Evolutionary conservation across 352 stramenopile species (phyloP).

Genomic region (Globisporangium alternatum): DNA sequence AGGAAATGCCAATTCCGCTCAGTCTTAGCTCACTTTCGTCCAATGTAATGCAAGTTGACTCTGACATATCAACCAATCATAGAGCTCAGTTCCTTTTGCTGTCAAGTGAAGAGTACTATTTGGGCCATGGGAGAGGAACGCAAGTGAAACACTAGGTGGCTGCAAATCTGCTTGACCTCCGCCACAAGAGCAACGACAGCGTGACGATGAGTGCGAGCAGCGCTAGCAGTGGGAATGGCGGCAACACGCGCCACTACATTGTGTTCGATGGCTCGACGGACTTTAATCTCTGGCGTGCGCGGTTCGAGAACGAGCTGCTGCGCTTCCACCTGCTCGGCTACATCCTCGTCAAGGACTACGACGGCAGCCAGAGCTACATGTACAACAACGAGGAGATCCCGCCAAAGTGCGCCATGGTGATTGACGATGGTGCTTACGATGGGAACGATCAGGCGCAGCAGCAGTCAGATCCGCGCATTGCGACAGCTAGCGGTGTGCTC

Average conservation of each 20-base stretch:
- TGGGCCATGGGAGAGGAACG: neutral
- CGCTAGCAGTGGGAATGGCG: constrained; percentile 12
- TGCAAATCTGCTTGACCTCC: too few species aligned
- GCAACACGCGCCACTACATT: constrained; percentile 12
- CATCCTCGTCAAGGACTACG: constrained; percentile 40
- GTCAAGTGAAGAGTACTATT: neutral
- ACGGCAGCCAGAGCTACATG: constrained; percentile 40
- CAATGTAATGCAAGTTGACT: neutral
- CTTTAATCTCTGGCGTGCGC: constrained; percentile 42
- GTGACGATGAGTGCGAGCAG: constrained; percentile 17
- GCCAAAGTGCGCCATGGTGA: constrained; percentile 24
- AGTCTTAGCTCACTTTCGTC: neutral
- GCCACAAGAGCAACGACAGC: neutral
- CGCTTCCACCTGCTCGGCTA: constrained; percentile 49
- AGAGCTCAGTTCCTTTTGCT: too few species aligned
- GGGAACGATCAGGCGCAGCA: neutral
- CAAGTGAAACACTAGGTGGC: too few species aligned
- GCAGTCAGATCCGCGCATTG: neutral
- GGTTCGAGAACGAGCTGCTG: constrained; percentile 51
- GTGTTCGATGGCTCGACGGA: constrained; percentile 46
- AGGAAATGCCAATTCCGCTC: neutral
- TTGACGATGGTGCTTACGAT: constrained; percentile 14
- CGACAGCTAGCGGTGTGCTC: neutral
- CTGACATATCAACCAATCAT: neutral
- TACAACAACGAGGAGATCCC: constrained; percentile 46